Conservation (phyloP, 1,139 yeast species). For the Candida albicans region DNA sequence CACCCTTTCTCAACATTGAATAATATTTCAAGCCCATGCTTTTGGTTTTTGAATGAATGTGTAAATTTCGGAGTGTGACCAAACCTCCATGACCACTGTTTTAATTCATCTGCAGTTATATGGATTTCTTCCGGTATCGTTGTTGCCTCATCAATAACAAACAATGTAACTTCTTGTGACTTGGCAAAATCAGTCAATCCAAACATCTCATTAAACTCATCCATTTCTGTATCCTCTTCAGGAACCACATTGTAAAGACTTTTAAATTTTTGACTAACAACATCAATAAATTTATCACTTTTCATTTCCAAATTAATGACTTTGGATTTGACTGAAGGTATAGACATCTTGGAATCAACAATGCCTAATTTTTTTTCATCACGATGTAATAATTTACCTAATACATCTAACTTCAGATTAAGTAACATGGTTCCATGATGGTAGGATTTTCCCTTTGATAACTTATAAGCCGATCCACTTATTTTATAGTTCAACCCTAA, state of each 20-base stretch:
- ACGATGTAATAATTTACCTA: slow-evolving; percentile 58
- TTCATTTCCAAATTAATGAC: slow-evolving; percentile 63
- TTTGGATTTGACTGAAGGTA: slow-evolving; percentile 75
- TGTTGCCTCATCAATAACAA: slow-evolving; percentile 27
- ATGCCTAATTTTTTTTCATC: slow-evolving; percentile 42
- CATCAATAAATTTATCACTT: slow-evolving; percentile 46
- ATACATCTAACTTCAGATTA: slow-evolving; percentile 56
- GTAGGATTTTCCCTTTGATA: slow-evolving; percentile 78
- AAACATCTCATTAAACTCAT: slow-evolving; percentile 30
- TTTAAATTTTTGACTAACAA: slow-evolving; percentile 48
- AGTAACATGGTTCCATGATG: slow-evolving; percentile 98
- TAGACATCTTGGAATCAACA: slow-evolving; percentile 58
- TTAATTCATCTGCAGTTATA: slow-evolving; percentile 43
- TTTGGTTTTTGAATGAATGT: slow-evolving; percentile 39
- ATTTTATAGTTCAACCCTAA: slow-evolving; percentile 51
- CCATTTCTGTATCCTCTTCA: slow-evolving; percentile 15
- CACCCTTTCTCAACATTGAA: slow-evolving; percentile 44
- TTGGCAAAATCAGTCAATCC: slow-evolving; percentile 36
- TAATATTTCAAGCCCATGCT: slow-evolving; percentile 31
- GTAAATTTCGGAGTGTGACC: slow-evolving; percentile 71
- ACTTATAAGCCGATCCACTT: slow-evolving; percentile 89
- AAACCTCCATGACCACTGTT: slow-evolving; percentile 68
- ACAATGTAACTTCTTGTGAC: slow-evolving; percentile 16
- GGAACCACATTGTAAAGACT: slow-evolving; percentile 27
- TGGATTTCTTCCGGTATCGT: slow-evolving; percentile 49